Evolutionary conservation across 2,329 filamentous ascomycete species (phyloP), one percentile per base, ranked within the genome.

Genomic region (Monilinia fructicola): DNA sequence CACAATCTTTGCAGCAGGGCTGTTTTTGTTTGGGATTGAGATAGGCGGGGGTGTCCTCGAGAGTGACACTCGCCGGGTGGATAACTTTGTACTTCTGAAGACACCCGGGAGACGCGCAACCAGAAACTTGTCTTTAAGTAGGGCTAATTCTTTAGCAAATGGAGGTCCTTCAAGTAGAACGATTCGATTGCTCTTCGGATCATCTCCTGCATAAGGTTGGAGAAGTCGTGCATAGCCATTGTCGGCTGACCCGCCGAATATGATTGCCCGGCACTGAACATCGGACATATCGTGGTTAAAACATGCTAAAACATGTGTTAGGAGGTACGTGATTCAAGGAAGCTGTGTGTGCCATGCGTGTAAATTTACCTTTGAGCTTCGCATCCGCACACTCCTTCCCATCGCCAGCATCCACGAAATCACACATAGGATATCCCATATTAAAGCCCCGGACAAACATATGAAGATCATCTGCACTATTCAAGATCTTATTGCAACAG

Each of bases 301-400:
- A 26, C 73, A 75, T 72, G 70, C 76, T 77, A 64, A 10, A 5
- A n/a, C 65, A n/a, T 10, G 14, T 35, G 11, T 59, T 21, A 35
- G 26, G 48, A 7, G 16, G 7, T 16, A 23, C 14, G 3, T 5
- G 3, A 2, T 35, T 9, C 12, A 46, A 35, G 11, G 5, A 9
- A 35, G 12, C 1, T 59, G 42, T 1, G 6, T 18, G 2, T 35
- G 12, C 7, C 6, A 18, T 35, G 21, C 66, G 52, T 64, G 14
- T 40, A 28, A 48, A 18, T 14, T 9, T 54, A 64, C 64, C 64
- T 66, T 66, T 66, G 35, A 81, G 69, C 63, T 80, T 81, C 46
- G 76, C 75, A 70, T 81, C 79, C 1, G 78, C 73, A 56, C 79
- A 80, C 67, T 81, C 79, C 65, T 81, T 81, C 12, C 78, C 78